Evolutionary conservation across 2,329 filamentous ascomycete genomes (phyloP), one percentile per base, ranked within the genome.

Genomic region (Aureobasidium sp.): DNA sequence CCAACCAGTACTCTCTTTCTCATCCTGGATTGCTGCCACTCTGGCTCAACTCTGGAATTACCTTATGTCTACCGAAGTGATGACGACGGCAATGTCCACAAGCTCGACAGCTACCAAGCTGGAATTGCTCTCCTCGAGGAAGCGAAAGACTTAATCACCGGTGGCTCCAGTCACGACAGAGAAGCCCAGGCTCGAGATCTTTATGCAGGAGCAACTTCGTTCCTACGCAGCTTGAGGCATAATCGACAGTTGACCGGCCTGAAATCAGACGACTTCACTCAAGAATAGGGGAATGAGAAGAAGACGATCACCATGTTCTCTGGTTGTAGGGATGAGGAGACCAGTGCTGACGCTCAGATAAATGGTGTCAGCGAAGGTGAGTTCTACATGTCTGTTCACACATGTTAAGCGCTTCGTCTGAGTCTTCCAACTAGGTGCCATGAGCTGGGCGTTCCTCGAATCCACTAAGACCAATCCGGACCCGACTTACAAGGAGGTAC

Each of bases 11-110:
- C 79, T 1, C 74, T 84, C 15, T 83, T 82, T 68, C 77, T 84
- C 65, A 72, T 86, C 32, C 80, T 86, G 67, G 84, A 86, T 69
- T 86, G 83, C 71, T 86, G 84, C 67, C 84, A 86, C 70, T 83
- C 80, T 2, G 83, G 83, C 34, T 84, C 82, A 0, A 83, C 82
- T 0, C 76, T 84, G 44, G 83, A 85, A 63, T 71, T 86, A 1
- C 83, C 84, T 0, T 86, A 75, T 64, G 79, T 85, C 23, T 86
- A 82, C 68, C 80, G 81, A 27, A 77, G 77, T 3, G 82, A 85
- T 66, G 77, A 77, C 29, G 79, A 84, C 12, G 83, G 83, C 44
- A 81, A 83, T 62, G 76, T 85, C 61, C 80, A 75, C 63, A 68
- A 84, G 26, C 73, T 85, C 62, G 80, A 85, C 69, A 83, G 83